Evolutionary conservation across 371 early-diverging fungal genomes (phyloP).

Genomic region (Apophysomyces trapeziformis): DNA sequence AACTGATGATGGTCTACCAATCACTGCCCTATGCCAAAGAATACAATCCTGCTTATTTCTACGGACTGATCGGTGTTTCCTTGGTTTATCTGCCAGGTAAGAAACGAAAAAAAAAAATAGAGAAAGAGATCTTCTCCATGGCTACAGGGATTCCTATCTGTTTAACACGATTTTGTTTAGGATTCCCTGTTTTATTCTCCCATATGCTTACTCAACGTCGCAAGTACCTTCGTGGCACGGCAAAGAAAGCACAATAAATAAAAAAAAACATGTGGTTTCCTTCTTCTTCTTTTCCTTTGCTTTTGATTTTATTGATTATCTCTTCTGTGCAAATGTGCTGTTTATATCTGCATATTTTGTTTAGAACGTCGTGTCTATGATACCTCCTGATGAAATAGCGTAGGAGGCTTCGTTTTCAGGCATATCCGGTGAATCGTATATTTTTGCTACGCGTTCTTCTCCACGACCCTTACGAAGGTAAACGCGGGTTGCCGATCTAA

Average conservation of each 20-base stretch:
- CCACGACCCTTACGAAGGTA: constrained; percentile 88
- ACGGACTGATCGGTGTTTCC: constrained; percentile 55
- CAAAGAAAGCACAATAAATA: constrained; percentile 16
- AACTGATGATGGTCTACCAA: constrained; percentile 76
- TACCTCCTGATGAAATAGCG: constrained; percentile 40
- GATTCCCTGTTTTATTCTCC: constrained; percentile 85
- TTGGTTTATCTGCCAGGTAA: constrained; percentile 77
- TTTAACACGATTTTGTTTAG: constrained; percentile 15
- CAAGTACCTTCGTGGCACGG: constrained; percentile 59
- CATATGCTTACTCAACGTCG: constrained; percentile 91
- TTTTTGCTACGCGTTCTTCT: constrained; percentile 85
- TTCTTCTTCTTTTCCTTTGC: not conserved
- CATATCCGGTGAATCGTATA: constrained; percentile 89
- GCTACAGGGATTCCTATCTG: not conserved
- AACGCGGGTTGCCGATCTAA: constrained; percentile 68
- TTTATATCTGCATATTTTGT: not conserved
- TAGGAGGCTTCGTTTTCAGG: constrained; percentile 81
- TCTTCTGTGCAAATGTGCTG: not conserved
- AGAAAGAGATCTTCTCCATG: not conserved
- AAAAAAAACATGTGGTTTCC: not conserved
- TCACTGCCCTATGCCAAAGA: constrained; percentile 70
- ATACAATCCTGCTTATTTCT: constrained; percentile 56
- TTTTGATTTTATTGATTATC: not conserved
- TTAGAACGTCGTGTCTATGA: constrained; percentile 34
- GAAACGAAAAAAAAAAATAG: not conserved